Conservation (phyloP, 2,329 filamentous ascomycete genomes). For the Akanthomyces dipterigenus region DNA sequence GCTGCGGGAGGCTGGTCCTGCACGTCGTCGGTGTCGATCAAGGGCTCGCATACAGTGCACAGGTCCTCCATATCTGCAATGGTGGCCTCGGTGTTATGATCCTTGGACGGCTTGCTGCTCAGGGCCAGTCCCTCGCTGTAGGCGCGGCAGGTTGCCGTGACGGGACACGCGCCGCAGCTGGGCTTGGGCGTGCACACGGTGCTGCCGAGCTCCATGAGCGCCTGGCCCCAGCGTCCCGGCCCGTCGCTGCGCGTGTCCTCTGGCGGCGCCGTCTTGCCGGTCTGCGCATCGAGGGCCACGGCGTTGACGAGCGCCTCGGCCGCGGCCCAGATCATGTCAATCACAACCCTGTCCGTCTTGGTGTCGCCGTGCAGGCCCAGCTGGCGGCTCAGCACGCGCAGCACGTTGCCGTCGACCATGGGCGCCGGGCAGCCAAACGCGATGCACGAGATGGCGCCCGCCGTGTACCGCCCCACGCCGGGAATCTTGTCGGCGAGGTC, state of each 20-base stretch:
- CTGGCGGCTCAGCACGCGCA: constrained; percentile 54
- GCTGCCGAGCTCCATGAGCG: constrained; percentile 59
- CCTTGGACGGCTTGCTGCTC: constrained; percentile 17
- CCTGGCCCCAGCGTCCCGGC: constrained; percentile 57
- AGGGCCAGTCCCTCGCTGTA: constrained; percentile 40
- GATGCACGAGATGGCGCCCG: constrained; percentile 55
- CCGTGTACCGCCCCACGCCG: constrained; percentile 56
- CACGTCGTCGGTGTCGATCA: constrained; percentile 19
- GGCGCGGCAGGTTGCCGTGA: constrained; percentile 44
- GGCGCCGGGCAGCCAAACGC: constrained; percentile 53
- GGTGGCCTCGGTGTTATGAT: constrained; percentile 12
- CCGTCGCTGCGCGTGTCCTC: constrained; percentile 35
- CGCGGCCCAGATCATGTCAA: constrained; percentile 51
- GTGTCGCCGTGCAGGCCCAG: constrained; percentile 50
- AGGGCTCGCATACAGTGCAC: constrained; percentile 42
- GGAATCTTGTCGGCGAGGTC: constrained; percentile 46
- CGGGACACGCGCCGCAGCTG: constrained; percentile 45
- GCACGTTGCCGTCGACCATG: constrained; percentile 59
- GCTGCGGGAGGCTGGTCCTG: constrained; percentile 4
- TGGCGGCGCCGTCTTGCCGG: constrained; percentile 14
- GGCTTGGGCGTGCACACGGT: constrained; percentile 56
- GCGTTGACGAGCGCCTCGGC: constrained; percentile 49
- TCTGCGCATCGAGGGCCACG: constrained; percentile 29
- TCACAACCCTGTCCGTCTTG: constrained; percentile 46
- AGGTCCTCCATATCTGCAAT: constrained; percentile 42